Conservation (phyloP, 345 rosid genomes). For the Firmiana major region DNA sequence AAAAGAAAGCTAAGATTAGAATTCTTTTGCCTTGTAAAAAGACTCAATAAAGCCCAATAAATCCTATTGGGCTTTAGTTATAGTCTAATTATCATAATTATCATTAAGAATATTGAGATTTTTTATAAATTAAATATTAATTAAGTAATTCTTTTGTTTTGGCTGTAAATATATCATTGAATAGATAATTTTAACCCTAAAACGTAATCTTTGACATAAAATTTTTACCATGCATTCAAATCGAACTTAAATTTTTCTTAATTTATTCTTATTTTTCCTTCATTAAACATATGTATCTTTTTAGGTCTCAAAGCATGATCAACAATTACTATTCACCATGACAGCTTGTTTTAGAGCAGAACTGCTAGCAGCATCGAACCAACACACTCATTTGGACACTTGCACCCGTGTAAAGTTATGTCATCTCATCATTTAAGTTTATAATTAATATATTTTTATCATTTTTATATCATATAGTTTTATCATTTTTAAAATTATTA, state of each 20-base stretch:
- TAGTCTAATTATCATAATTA: slow-evolving; percentile 16
- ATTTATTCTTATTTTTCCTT: not conserved
- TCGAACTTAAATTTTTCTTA: too few species aligned
- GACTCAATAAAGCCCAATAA: slow-evolving; percentile 18
- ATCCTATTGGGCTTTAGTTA: not conserved
- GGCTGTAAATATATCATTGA: not conserved
- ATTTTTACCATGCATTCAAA: too few species aligned
- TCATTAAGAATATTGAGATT: not conserved
- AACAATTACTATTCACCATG: not conserved
- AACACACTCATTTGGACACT: too few species aligned
- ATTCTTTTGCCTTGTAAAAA: slow-evolving; percentile 22
- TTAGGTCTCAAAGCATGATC: slow-evolving; percentile 1
- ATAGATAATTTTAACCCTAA: too few species aligned
- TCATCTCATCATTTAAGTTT: too few species aligned
- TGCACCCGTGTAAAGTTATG: too few species aligned
- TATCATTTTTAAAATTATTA: too few species aligned
- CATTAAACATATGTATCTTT: not conserved
- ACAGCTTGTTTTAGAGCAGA: not conserved
- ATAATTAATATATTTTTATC: too few species aligned
- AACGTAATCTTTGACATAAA: too few species aligned
- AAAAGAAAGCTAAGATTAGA: not conserved
- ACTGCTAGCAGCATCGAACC: too few species aligned
- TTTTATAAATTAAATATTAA: not conserved
- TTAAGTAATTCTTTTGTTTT: not conserved
- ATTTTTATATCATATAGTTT: too few species aligned